phyloP scores from a whole-genome alignment of 208 protist species.

The Acanthamoeba culbertsoni region DNA sequence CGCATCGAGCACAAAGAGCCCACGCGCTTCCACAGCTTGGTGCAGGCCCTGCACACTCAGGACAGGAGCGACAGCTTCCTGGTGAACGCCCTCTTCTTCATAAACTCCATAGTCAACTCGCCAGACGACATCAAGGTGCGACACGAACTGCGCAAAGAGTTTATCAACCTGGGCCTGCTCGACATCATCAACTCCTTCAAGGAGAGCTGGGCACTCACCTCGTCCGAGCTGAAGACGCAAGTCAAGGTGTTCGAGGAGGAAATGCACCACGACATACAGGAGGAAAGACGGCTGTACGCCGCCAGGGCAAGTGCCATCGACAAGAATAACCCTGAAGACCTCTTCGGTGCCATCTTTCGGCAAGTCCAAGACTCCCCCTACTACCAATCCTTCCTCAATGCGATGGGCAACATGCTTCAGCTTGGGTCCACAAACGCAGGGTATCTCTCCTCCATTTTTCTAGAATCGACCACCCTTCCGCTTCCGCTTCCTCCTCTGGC shows the following conservation, averaged over 20 bases:
- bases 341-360: not conserved
- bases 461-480: not conserved
- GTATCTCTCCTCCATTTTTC: not conserved
- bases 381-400: not conserved
- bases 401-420: not conserved
- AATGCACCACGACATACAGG: not conserved
- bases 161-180: not conserved
- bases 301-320: not conserved
- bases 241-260: slow-evolving; percentile 55
- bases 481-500: not conserved
- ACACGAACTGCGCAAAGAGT: slow-evolving; percentile 19
- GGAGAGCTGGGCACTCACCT: not conserved
- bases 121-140: slow-evolving; percentile 11
- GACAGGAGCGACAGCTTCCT: slow-evolving; percentile 6
- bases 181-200: not conserved
- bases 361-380: slow-evolving; percentile 47
- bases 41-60: not conserved
- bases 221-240: slow-evolving; percentile 33
- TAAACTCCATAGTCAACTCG: slow-evolving; percentile 1
- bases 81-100: slow-evolving; percentile 1
- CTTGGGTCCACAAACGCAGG: not conserved
- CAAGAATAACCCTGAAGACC: slow-evolving; percentile 26
- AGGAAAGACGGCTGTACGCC: not conserved
- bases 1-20: not conserved
- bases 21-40: not conserved